Base-by-base conservation (phyloP, 768 basidiomycete genomes). In the Cystobasidium tubakii region DNA sequence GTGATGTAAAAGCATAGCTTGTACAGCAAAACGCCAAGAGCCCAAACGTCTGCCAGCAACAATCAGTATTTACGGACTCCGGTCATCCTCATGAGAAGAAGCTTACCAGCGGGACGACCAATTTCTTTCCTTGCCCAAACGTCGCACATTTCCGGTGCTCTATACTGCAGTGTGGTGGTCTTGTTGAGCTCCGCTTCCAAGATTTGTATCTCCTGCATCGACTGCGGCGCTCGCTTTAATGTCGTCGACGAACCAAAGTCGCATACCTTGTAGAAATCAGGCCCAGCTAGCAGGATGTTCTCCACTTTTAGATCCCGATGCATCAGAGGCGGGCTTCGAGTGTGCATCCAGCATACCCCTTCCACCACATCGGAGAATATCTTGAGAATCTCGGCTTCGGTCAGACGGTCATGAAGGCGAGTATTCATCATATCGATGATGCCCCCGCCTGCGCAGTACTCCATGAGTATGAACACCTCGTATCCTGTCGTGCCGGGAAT, bases 391-490 rank as follows among this genome's bases (percentile, higher is more conserved):
- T 99, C 96, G 27, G 89, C 86, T 82, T 99, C 96, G 1, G 92
- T 94, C 50, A 98, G 85, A 29, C 96, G 87, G 82, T 98, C 93
- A 67, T 94, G 87, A 57, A 99, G 85, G 66, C 96, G 87, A 77
- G 93, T 88, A 82, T 99, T 99, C 91, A 99, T 93, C 89, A 98
- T 93, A 83, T 99, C 96, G 82, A 99, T 98, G 77, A 99, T 97
- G 42, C 96, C 96, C 44, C 96, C 96, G 62, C 93, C 93, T 92
- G 76, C 17, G 66, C 76, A 60, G 81, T 89, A 96, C 80, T 99
- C 96, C 96, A 99, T 99, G 75, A 99, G 85, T 81, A 99, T 98
- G 81, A 96, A 96, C 21, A 98, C 94, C 82, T 98, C 96, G 79
- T 89, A 92, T 60, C 87, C 79, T 27, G 73, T 74, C 57, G 67